Conservation (phyloP, 305 asterid species). For the Coffea humblotiana region DNA sequence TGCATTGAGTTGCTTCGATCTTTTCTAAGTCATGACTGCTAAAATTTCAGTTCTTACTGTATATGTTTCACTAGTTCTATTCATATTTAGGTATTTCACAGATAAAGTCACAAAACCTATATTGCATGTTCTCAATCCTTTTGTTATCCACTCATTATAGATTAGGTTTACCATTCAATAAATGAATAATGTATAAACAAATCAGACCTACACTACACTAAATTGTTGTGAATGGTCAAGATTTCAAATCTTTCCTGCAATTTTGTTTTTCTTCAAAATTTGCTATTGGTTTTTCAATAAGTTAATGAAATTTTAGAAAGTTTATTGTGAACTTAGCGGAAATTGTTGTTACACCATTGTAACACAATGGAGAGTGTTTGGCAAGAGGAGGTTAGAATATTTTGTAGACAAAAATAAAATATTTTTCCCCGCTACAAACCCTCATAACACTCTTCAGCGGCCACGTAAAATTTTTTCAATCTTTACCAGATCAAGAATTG, state of each 20-base stretch:
- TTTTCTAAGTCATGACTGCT: not conserved
- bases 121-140: not conserved
- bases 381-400: not conserved
- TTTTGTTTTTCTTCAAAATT: not conserved
- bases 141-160: not conserved
- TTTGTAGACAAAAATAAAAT: not conserved
- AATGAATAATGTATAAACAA: not conserved
- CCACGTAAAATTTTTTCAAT: no score
- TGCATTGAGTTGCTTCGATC: not conserved
- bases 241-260: not conserved
- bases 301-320: not conserved
- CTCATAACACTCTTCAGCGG: no score
- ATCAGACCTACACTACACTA: not conserved
- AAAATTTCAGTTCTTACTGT: not conserved
- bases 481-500: not conserved
- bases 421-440: no score
- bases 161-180: not conserved
- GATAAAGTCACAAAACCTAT: not conserved
- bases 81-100: not conserved
- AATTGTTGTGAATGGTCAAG: not conserved
- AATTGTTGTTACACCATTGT: not conserved
- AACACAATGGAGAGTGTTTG: not conserved
- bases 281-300: not conserved
- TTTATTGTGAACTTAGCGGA: not conserved
- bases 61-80: not conserved